Base-by-base conservation (phyloP, 805 yeast genomes). In the Lipomyces yamanashiensis region DNA sequence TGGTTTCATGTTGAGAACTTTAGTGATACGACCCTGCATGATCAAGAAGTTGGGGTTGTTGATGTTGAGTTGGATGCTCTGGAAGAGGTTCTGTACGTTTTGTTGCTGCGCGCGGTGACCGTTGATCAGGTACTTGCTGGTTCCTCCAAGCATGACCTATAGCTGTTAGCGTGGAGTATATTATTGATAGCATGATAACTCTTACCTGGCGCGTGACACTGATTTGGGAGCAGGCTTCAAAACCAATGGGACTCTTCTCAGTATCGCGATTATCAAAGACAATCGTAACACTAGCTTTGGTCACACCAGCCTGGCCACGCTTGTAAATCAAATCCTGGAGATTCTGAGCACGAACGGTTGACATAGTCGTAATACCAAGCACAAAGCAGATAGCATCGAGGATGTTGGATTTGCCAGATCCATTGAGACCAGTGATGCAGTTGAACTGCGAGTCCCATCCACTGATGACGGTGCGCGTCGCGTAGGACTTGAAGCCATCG, bases 11-110 rank as follows among this genome's bases (percentile, higher is more conserved):
- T 95, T 95, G 72, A 95, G 82, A 68, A 95, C 98, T 75, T 95
- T 93, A 40, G 99, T 96, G 77, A 96, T 95, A 74, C 92, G 90
- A 64, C 99, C 99, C 77, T 95, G 99, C 99, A 96, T 95, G 72
- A 95, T 95, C 71, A 95, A 82, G 77, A 95, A 95, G 75, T 95
- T 95, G 39, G 99, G 99, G 74, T 93, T 95, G 75, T 95, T 95
- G 75, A 95, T 93, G 74, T 95, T 95, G 67, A 95, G 82, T 77
- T 95, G 99, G 23, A 96, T 97, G 17, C 96, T 88, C 75, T 93
- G 98, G 75, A 96, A 92, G 58, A 96, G 77, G 71, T 88, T 92
- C 61, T 92, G 82, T 1, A 95, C 97, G 10, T 95, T 89, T 70
- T 88, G 95, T 73, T 92, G 98, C 72, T 92, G 97, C 0, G 98